Evolutionary conservation across 768 basidiomycete genomes (phyloP).

Genomic region (Tulasnella calospora): DNA sequence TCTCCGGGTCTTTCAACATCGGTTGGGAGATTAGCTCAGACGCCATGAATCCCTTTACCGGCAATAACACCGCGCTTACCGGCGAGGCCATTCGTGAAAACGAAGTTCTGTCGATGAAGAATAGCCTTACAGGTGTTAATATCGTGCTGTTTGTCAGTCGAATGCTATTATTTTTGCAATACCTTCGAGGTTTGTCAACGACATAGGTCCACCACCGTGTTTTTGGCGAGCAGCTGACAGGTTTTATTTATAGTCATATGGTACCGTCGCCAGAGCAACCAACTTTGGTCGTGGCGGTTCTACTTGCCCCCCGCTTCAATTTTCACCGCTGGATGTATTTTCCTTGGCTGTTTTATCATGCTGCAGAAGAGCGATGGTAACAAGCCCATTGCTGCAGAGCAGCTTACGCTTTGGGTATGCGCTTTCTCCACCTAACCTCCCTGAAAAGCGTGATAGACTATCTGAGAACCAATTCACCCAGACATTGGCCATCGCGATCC

Average conservation of each 20-base stretch:
- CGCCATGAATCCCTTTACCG: not conserved
- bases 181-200: not conserved
- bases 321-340: not conserved
- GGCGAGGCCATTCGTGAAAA: not conserved
- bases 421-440: not conserved
- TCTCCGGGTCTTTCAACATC: not conserved
- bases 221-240: not conserved
- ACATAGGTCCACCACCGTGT: not conserved
- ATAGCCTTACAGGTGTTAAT: not conserved
- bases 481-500: not conserved
- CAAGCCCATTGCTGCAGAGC: not conserved
- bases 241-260: not conserved
- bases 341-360: not conserved
- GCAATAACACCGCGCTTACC: not conserved
- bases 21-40: not conserved
- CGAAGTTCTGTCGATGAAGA: not conserved
- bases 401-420: not conserved
- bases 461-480: not conserved
- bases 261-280: not conserved
- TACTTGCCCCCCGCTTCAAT: not conserved
- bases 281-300: not conserved
- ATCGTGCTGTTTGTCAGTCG: not conserved
- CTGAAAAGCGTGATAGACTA: not conserved
- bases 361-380: not conserved
- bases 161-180: not conserved